Conservation (phyloP, 2,329 filamentous ascomycete species). For the Huntiella savannae region DNA sequence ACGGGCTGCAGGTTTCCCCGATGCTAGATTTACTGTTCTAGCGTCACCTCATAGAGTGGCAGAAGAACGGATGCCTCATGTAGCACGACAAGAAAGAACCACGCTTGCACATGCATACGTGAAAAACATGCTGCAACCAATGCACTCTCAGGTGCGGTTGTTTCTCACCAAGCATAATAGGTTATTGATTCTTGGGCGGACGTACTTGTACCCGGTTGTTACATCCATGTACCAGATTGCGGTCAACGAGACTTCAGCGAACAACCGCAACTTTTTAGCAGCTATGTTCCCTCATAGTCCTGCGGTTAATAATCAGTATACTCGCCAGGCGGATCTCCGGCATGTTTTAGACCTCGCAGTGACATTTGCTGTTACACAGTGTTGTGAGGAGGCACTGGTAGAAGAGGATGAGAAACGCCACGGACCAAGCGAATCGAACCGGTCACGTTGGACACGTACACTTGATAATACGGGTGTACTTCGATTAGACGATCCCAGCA, state of each 20-base stretch:
- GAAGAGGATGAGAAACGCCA: constrained; percentile 1
- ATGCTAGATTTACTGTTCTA: constrained; percentile 24
- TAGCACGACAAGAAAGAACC: constrained; percentile 22
- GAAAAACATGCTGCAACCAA: constrained; percentile 9
- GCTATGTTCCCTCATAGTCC: constrained; percentile 23
- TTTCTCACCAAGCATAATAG: constrained; percentile 25
- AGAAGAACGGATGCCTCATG: constrained; percentile 15
- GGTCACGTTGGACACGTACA: constrained; percentile 1
- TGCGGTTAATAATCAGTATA: constrained; percentile 20
- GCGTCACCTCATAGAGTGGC: constrained; percentile 19
- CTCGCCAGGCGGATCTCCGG: constrained; percentile 24
- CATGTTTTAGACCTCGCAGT: constrained; percentile 28
- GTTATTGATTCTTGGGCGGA: constrained; percentile 26
- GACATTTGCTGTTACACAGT: constrained; percentile 22
- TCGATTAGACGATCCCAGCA: background rate
- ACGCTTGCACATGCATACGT: constrained; percentile 22
- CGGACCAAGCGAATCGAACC: background rate
- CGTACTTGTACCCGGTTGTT: constrained; percentile 24
- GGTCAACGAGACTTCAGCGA: constrained; percentile 4
- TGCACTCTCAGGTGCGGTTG: constrained; percentile 23
- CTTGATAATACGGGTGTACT: constrained; percentile 2
- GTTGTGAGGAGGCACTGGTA: constrained; percentile 16
- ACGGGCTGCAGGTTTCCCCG: constrained; percentile 25
- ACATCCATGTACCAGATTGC: constrained; percentile 25
- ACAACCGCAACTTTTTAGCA: constrained; percentile 18